A percentile compares a stretch with the other conserved stretches of the same genome.
Conservation (phyloP, 2,329 filamentous ascomycete genomes). For the Berkeleyomyces basicola region DNA sequence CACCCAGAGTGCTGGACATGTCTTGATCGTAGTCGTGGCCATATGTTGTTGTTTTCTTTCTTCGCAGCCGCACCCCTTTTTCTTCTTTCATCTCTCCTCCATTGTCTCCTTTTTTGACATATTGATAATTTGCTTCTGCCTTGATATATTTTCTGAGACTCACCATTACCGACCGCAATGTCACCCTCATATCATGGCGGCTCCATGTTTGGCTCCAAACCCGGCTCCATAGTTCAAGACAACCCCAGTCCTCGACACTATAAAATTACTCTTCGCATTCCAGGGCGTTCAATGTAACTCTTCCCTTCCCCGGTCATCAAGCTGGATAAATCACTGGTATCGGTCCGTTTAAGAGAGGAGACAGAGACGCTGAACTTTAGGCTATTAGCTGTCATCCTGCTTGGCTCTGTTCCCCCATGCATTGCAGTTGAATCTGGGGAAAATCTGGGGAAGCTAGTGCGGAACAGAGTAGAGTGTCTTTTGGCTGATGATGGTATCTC, state of each 20-base stretch:
- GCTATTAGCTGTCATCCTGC: background rate
- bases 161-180: background rate
- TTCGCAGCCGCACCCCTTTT: background rate
- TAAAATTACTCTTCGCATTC: slow-evolving; percentile 3
- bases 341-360: slow-evolving; percentile 1
- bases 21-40: background rate
- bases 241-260: background rate
- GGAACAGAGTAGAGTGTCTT: background rate
- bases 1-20: background rate
- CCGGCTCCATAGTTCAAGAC: background rate
- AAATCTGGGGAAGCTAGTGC: background rate
- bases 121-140: background rate
- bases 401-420: background rate
- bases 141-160: background rate
- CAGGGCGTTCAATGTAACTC: slow-evolving; percentile 9
- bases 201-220: background rate
- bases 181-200: background rate
- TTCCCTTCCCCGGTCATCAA: background rate
- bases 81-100: background rate
- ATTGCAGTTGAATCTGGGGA: background rate
- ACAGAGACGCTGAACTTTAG: background rate
- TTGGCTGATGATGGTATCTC: background rate
- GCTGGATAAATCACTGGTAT: slow-evolving; percentile 2
- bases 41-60: background rate
- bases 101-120: background rate